A percentile compares a stretch with the other conserved stretches of the same genome.
Evolutionary conservation across 2,329 filamentous ascomycete species (phyloP).

Genomic region (Botrytis cinerea): DNA sequence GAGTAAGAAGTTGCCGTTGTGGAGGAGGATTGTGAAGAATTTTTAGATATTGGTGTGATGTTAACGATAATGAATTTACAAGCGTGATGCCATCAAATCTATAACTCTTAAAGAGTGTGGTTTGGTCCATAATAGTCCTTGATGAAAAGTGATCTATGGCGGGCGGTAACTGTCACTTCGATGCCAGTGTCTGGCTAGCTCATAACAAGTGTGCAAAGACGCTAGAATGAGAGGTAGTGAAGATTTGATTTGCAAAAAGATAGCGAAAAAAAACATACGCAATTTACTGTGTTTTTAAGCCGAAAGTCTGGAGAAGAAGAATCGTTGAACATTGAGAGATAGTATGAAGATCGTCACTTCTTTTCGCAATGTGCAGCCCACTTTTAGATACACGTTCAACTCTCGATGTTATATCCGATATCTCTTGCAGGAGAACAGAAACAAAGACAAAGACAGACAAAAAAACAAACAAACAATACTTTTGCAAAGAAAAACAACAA

Average conservation of each 20-base stretch:
- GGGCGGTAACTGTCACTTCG: background rate
- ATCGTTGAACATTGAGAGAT: background rate
- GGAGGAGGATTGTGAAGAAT: slow-evolving; percentile 23
- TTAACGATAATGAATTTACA: no score
- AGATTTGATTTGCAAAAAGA: background rate
- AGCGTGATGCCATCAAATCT: background rate
- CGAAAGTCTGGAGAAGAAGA: fast-evolving
- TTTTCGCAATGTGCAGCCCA: background rate
- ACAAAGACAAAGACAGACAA: background rate
- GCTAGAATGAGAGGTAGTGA: background rate
- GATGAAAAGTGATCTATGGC: background rate
- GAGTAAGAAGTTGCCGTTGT: slow-evolving; percentile 6
- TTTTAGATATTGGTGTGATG: background rate
- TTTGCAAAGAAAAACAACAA: background rate
- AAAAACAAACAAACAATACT: background rate
- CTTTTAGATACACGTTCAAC: background rate
- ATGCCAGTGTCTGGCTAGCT: background rate
- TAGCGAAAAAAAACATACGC: fast-evolving
- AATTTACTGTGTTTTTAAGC: background rate
- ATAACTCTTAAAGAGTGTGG: background rate
- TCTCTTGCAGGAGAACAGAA: background rate
- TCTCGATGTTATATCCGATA: background rate
- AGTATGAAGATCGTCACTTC: background rate
- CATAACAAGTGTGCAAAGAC: fast-evolving
- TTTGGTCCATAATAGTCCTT: background rate